phyloP scores from a whole-genome alignment of 495 filamentous ascomycete species.

The Xylaria castorea region DNA sequence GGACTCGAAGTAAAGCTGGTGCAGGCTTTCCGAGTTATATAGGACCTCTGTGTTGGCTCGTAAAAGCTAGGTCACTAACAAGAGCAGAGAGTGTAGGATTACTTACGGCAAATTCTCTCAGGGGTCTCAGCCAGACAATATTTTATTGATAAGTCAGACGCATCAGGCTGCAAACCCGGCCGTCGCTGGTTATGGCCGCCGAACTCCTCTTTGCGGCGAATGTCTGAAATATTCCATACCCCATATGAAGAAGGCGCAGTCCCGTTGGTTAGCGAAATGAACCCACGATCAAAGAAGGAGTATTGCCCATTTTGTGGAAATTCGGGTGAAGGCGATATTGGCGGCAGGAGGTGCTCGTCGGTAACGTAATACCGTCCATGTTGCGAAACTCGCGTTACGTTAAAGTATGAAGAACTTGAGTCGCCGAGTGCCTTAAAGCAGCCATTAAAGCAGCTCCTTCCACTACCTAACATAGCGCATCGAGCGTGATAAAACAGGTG shows the following conservation, averaged over 20 bases:
- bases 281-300: neutral
- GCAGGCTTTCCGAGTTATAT: neutral
- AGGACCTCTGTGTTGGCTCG: too few relatives aligned
- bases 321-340: neutral
- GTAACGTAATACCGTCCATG: neutral
- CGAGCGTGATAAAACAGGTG: conserved; percentile 31
- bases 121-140: neutral
- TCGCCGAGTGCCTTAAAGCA: neutral
- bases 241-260: neutral
- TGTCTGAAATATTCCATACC: neutral
- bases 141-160: neutral
- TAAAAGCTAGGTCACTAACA: too few relatives aligned
- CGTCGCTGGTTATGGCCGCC: neutral
- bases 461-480: conserved; percentile 10
- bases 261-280: neutral
- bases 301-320: neutral
- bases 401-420: neutral
- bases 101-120: neutral
- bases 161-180: neutral
- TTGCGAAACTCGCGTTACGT: neutral
- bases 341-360: neutral
- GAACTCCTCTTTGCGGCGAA: neutral
- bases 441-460: neutral
- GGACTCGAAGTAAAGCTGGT: too few relatives aligned
- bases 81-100: neutral